These are phyloP conservation scores for Byssothecium circinans DNA, from an alignment of 2,329 filamentous ascomycete genomes.

Conservation along the genomic window DNA sequence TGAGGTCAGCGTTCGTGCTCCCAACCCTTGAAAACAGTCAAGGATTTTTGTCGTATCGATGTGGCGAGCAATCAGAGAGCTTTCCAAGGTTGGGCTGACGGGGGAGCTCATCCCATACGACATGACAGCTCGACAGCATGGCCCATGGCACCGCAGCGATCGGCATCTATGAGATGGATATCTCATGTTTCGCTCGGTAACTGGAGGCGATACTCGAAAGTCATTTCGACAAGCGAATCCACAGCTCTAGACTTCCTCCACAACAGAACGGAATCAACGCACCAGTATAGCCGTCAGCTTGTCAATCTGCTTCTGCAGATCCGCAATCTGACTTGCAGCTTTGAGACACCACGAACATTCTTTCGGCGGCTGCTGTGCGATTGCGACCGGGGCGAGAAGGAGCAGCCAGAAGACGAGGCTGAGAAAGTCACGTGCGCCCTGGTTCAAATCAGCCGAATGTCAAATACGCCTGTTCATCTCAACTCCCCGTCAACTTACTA, in stretches of 20 bases:
- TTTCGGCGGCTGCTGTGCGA: slow-evolving; percentile 2
- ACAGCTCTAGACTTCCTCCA: not conserved
- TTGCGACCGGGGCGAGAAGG: slow-evolving; percentile 1
- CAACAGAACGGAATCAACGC: not conserved
- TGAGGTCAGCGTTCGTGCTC: not conserved
- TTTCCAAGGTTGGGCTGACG: too few species aligned
- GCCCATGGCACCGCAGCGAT: too few species aligned
- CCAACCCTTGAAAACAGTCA: not conserved
- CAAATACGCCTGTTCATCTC: not conserved
- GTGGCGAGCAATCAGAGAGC: too few species aligned
- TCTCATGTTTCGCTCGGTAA: too few species aligned
- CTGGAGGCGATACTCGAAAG: too few species aligned
- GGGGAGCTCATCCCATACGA: too few species aligned
- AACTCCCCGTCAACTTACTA: slow-evolving; percentile 5
- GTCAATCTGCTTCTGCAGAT: slow-evolving; percentile 9
- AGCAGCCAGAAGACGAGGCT: not conserved
- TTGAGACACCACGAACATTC: slow-evolving; percentile 8
- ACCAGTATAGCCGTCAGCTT: slow-evolving; percentile 6
- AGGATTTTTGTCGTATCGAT: not conserved
- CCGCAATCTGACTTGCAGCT: slow-evolving; percentile 1
- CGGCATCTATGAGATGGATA: too few species aligned
- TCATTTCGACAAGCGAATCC: not conserved
- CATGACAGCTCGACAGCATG: too few species aligned
- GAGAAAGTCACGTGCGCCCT: slow-evolving; percentile 7
- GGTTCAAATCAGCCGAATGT: not conserved